These are phyloP conservation scores for Tolypocladium tropicale DNA, from an alignment of 2,329 filamentous ascomycete genomes.

Conservation along the genomic window DNA sequence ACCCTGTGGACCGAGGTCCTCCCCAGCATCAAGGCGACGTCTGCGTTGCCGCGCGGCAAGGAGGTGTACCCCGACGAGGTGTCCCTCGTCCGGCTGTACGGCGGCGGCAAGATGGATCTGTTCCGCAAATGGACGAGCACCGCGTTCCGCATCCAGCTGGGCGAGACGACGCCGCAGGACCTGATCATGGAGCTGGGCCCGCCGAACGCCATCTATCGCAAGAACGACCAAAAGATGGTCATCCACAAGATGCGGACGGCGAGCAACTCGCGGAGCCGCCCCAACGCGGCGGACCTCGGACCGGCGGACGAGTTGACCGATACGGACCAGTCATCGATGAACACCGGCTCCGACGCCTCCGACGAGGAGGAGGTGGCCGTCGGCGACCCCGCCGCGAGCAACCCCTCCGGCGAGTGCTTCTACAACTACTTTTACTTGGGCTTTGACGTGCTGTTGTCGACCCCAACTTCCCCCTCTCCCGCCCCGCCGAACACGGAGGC, in stretches of 20 bases:
- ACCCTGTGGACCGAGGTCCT: constrained; percentile 67
- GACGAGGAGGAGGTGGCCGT: constrained; percentile 47
- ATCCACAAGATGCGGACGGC: constrained; percentile 60
- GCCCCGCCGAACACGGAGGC: constrained; percentile 34
- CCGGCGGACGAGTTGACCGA: constrained; percentile 52
- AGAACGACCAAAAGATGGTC: constrained; percentile 79
- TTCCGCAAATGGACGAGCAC: constrained; percentile 58
- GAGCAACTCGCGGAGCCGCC: constrained; percentile 39
- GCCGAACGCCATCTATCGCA: constrained; percentile 87
- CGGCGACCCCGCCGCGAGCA: constrained; percentile 43
- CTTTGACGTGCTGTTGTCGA: constrained; percentile 87
- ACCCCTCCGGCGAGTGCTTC: constrained; percentile 66
- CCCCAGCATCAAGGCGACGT: constrained; percentile 62
- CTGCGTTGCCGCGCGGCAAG: constrained; percentile 58
- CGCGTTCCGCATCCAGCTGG: constrained; percentile 63
- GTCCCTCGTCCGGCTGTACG: constrained; percentile 67
- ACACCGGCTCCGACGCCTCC: constrained; percentile 60
- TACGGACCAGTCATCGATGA: constrained; percentile 65
- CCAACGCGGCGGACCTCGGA: constrained; percentile 30
- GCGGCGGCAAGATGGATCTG: constrained; percentile 69
- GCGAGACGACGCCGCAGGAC: constrained; percentile 86
- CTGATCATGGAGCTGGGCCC: constrained; percentile 83
- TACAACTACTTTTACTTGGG: constrained; percentile 97
- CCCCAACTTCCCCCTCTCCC: constrained; percentile 55
- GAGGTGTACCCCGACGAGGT: constrained; percentile 84